Evolutionary conservation across 2,329 filamentous ascomycete genomes (phyloP), one percentile per base, ranked within the genome.

Genomic region (Epichloe glyceriae): DNA sequence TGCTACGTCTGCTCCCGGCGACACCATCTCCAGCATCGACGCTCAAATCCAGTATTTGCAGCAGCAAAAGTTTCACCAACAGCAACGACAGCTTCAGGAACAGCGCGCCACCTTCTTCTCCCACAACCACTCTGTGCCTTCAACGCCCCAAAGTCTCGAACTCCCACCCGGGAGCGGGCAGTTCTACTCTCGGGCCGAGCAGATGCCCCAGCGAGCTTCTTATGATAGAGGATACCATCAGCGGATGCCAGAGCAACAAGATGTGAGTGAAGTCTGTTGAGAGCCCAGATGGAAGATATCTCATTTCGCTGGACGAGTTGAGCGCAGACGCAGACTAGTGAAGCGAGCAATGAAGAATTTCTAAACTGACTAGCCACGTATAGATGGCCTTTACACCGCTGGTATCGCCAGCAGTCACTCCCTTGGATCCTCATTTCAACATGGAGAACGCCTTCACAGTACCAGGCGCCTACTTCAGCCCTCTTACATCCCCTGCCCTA

Each of bases 371-470:
- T 26, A 26, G 19, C 40, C 7, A 42, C 10, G 3, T 49, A 30
- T 60, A 85, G 80, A 81, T 87, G 77, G 74, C 82, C 10, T 90
- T 90, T 62, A 91, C 86, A 2, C 87, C 87, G 1, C 74, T 91
- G 33, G 86, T 87, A 11, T 90, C 87, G 17, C 87, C 87, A n/a
- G 87, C 86, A 4, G 86, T 91, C 42, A 90, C 86, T 2, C 86
- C 87, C 20, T 73, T 89, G 47, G 87, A 90, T 60, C 73, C 79
- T 41, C 80, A 83, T 56, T 88, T 87, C 62, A 73, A 76, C 44
- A 70, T 79, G 53, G 77, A 81, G 22, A 68, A 67, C 34, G 70
- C 71, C 46, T 87, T 80, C 58, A 75, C 78, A 5, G 74, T 86
- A 3, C 82, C 84, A 0, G 79, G 78, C 37, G 78, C 85, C 35